Conservation (phyloP, 73 alveolate genomes). For the Blepharisma japonicum region DNA sequence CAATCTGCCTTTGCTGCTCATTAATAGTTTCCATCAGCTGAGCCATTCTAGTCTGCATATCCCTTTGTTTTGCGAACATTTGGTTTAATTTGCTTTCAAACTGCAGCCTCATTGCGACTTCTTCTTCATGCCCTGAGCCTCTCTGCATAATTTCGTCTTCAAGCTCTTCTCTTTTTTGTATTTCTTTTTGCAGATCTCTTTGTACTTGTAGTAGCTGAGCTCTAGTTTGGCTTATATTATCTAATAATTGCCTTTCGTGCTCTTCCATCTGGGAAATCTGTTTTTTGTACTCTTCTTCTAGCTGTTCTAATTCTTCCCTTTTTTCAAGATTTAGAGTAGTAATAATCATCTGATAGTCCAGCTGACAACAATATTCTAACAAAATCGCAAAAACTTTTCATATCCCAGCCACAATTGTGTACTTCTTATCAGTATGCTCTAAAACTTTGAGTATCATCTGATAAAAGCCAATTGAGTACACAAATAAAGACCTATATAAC, state of each 20-base stretch:
- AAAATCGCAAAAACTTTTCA: slow-evolving; percentile 69
- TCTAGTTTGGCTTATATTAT: background rate
- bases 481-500: slow-evolving; percentile 55
- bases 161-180: slow-evolving; percentile 27
- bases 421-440: slow-evolving; percentile 49
- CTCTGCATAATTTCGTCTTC: slow-evolving; percentile 30
- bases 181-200: slow-evolving; percentile 26
- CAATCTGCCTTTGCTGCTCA: slow-evolving; percentile 23
- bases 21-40: slow-evolving; percentile 46
- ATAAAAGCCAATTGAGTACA: slow-evolving; percentile 60
- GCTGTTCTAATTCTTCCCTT: slow-evolving; percentile 40
- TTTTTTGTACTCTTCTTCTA: slow-evolving; percentile 40
- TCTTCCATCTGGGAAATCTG: slow-evolving; percentile 29
- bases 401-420: slow-evolving; percentile 44
- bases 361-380: slow-evolving; percentile 62
- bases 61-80: slow-evolving; percentile 30
- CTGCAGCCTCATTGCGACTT: slow-evolving; percentile 53
- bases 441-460: slow-evolving; percentile 52
- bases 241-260: slow-evolving; percentile 16
- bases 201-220: background rate
- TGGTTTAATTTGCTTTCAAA: slow-evolving; percentile 45
- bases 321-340: slow-evolving; percentile 48
- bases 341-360: slow-evolving; percentile 59
- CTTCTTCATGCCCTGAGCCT: slow-evolving; percentile 64
- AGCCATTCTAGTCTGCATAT: slow-evolving; percentile 44